Evolutionary conservation across 2,329 filamentous ascomycete genomes (phyloP).

Genomic region (Aureobasidium melanogenum): DNA sequence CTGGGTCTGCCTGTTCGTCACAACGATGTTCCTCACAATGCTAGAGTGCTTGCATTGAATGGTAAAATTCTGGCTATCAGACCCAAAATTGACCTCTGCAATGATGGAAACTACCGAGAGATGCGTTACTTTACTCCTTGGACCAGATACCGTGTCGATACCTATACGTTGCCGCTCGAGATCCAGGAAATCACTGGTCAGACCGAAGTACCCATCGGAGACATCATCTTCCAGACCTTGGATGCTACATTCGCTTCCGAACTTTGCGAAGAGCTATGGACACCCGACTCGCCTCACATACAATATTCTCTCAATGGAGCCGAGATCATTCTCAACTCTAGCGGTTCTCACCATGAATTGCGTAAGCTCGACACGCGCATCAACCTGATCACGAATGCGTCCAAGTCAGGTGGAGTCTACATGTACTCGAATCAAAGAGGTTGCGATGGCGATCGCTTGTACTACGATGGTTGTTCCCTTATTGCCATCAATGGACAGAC

Average conservation of each 20-base stretch:
- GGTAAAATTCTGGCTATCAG: constrained; percentile 62
- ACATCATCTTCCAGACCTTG: constrained; percentile 52
- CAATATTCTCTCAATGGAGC: constrained; percentile 59
- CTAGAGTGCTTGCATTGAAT: constrained; percentile 55
- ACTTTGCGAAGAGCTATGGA: constrained; percentile 63
- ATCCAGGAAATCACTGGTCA: constrained; percentile 50
- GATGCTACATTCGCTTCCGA: constrained; percentile 57
- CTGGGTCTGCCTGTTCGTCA: constrained; percentile 50
- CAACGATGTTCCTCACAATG: constrained; percentile 56
- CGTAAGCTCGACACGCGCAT: constrained; percentile 56
- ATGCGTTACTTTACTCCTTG: constrained; percentile 53
- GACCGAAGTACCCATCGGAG: constrained; percentile 55
- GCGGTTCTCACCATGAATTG: constrained; percentile 58
- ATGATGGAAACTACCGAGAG: constrained; percentile 53
- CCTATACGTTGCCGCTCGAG: constrained; percentile 54
- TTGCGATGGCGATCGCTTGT: constrained; percentile 52
- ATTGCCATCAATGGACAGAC: constrained; percentile 55
- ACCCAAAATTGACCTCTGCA: constrained; percentile 63
- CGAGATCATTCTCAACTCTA: constrained; percentile 53
- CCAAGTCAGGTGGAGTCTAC: constrained; percentile 54
- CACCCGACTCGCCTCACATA: constrained; percentile 48
- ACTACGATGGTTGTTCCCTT: constrained; percentile 54
- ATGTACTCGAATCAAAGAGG: constrained; percentile 54
- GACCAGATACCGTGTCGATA: constrained; percentile 50
- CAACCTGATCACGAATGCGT: constrained; percentile 58